Conservation (phyloP, 2,329 filamentous ascomycete species). For the Onygena corvina region DNA sequence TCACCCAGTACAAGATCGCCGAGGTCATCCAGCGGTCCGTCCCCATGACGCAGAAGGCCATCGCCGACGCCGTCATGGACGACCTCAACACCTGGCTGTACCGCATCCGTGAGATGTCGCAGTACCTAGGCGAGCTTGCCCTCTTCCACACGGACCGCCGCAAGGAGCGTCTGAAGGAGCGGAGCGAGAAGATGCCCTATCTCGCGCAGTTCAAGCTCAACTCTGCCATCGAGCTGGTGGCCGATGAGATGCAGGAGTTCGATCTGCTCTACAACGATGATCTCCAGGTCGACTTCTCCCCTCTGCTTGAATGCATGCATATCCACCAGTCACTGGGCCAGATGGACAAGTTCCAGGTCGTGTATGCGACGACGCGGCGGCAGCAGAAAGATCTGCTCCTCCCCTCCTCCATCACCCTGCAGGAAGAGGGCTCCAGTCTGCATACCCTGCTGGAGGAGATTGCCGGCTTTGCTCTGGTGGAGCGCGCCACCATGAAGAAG, state of each 20-base stretch:
- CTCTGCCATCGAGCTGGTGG: slow-evolving; percentile 87
- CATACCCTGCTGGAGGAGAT: slow-evolving; percentile 88
- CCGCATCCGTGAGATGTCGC: slow-evolving; percentile 86
- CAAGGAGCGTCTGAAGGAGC: slow-evolving; percentile 67
- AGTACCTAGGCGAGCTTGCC: slow-evolving; percentile 88
- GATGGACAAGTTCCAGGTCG: slow-evolving; percentile 75
- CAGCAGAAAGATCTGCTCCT: slow-evolving; percentile 86
- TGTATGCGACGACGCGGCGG: slow-evolving; percentile 83
- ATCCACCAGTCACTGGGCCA: slow-evolving; percentile 92
- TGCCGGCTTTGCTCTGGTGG: slow-evolving; percentile 90
- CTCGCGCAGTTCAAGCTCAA: slow-evolving; percentile 81
- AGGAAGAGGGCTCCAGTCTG: slow-evolving; percentile 74
- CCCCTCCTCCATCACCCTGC: slow-evolving; percentile 60
- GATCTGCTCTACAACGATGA: slow-evolving; percentile 94
- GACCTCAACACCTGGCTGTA: slow-evolving; percentile 96
- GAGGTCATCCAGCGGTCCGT: slow-evolving; percentile 94
- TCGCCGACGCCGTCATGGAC: slow-evolving; percentile 92
- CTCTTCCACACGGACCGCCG: slow-evolving; percentile 92
- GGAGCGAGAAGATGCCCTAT: slow-evolving; percentile 62
- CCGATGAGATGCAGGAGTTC: slow-evolving; percentile 90
- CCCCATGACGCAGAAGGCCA: slow-evolving; percentile 78
- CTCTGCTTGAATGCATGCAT: slow-evolving; percentile 86
- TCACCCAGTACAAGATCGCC: slow-evolving; percentile 87
- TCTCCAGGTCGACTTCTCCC: slow-evolving; percentile 84
- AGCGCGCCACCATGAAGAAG: slow-evolving; percentile 82